A percentile compares a stretch with the other conserved stretches of the same genome.
Evolutionary conservation across 2,329 filamentous ascomycete genomes (phyloP).

Genomic region (Neoscytalidium dimidiatum): DNA sequence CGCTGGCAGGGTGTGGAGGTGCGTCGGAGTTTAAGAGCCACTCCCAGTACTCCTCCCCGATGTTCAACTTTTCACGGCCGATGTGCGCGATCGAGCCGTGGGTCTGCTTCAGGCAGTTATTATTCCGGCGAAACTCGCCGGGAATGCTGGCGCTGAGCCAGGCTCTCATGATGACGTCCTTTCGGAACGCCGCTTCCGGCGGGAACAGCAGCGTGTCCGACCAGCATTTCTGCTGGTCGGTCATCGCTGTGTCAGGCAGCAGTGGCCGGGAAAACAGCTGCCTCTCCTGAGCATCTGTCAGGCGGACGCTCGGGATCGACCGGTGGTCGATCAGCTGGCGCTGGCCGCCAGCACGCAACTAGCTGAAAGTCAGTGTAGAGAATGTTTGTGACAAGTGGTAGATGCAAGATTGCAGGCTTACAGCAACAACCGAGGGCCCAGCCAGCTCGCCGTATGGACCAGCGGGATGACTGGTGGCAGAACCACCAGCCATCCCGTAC

Average conservation of each 20-base stretch:
- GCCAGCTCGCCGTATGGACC: too few relatives aligned
- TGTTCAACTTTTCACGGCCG: neutral
- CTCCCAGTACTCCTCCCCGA: neutral
- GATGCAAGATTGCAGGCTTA: too few relatives aligned
- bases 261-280: neutral
- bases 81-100: neutral
- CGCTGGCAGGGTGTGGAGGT: neutral
- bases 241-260: neutral
- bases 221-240: neutral
- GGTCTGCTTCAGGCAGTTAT: neutral
- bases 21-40: neutral
- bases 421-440: too few relatives aligned
- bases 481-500: too few relatives aligned
- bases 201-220: neutral
- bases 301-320: neutral
- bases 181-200: neutral
- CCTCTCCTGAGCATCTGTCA: neutral
- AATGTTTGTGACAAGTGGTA: too few relatives aligned
- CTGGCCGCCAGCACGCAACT: neutral
- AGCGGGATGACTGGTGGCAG: too few relatives aligned
- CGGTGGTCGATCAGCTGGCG: neutral
- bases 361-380: too few relatives aligned
- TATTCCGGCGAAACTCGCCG: neutral
- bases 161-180: neutral
- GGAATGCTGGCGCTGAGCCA: neutral